These are phyloP conservation scores for Tuber melanosporum DNA, from an alignment of 495 filamentous ascomycete genomes.

Conservation along the genomic window DNA sequence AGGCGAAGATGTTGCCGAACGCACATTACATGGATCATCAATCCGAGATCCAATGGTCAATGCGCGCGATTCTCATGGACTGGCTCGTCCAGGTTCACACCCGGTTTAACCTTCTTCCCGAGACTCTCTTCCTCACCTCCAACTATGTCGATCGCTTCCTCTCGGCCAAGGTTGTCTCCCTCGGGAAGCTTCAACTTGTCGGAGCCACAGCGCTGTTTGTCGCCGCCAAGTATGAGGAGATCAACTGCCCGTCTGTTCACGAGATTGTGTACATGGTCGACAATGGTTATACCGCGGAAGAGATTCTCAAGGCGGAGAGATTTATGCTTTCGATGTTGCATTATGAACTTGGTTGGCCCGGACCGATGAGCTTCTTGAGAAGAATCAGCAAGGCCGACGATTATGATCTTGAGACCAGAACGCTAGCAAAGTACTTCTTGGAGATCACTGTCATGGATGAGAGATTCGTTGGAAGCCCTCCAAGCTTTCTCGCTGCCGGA, in stretches of 20 bases:
- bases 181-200: conserved; percentile 91
- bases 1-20: conserved; percentile 77
- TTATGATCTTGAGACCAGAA: conserved; percentile 91
- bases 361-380: conserved; percentile 94
- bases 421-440: conserved; percentile 95
- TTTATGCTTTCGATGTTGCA: conserved; percentile 96
- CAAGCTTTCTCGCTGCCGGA: conserved; percentile 84
- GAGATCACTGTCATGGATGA: conserved; percentile 98
- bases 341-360: conserved; percentile 93
- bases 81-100: conserved; percentile 95
- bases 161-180: conserved; percentile 85
- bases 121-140: conserved; percentile 86
- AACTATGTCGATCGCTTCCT: conserved; percentile 98
- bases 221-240: conserved; percentile 96
- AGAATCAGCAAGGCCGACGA: conserved; percentile 98
- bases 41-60: conserved; percentile 97
- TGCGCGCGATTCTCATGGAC: conserved; percentile 95
- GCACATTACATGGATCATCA: conserved; percentile 94
- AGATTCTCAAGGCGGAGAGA: conserved; percentile 93
- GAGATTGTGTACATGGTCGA: conserved; percentile 99
- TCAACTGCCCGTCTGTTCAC: conserved; percentile 86
- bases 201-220: conserved; percentile 94
- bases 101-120: conserved; percentile 82
- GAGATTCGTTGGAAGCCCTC: conserved; percentile 82
- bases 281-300: conserved; percentile 75